A percentile compares a stretch with the other conserved stretches of the same genome.
These are phyloP conservation scores for Axilococcus clingmanii DNA, from an alignment of 139 green algal genomes.

Conservation along the genomic window DNA sequence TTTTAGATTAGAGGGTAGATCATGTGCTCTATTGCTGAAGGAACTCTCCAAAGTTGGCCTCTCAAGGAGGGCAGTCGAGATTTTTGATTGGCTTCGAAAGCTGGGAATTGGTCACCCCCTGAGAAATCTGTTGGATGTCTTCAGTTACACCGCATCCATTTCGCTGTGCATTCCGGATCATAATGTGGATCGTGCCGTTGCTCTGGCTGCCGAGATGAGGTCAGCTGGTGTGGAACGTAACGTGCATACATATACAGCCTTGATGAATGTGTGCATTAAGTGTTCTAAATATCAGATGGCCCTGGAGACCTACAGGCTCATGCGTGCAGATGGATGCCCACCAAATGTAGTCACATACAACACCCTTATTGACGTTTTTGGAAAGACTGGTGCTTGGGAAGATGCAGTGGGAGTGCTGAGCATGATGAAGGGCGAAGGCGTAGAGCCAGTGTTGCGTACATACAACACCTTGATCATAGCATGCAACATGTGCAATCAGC, in stretches of 20 bases:
- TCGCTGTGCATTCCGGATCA: conserved; percentile 66
- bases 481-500: conserved; percentile 84
- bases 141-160: conserved; percentile 74
- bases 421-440: conserved; percentile 40
- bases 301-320: conserved; percentile 58
- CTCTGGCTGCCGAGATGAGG: conserved; percentile 62
- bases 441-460: conserved; percentile 68
- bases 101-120: conserved; percentile 38
- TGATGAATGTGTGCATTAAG: conserved; percentile 88
- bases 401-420: conserved; percentile 33
- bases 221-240: conserved; percentile 53
- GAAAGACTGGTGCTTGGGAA: conserved; percentile 71
- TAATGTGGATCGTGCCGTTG: conserved; percentile 60
- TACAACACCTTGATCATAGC: conserved; percentile 84
- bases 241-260: conserved; percentile 76
- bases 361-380: conserved; percentile 68
- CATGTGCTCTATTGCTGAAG: conserved; percentile 62
- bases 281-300: conserved; percentile 44
- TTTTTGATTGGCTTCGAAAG: conserved; percentile 66
- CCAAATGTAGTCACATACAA: conserved; percentile 54
- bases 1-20: conserved; percentile 61
- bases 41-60: conserved; percentile 51
- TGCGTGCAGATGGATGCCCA: conserved; percentile 36
- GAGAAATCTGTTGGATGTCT: conserved; percentile 60
- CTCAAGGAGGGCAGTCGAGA: conserved; percentile 48